Evolutionary conservation across 2,329 filamentous ascomycete species (phyloP), one percentile per base, ranked within the genome.

Genomic region (Hirsutella thompsonii): DNA sequence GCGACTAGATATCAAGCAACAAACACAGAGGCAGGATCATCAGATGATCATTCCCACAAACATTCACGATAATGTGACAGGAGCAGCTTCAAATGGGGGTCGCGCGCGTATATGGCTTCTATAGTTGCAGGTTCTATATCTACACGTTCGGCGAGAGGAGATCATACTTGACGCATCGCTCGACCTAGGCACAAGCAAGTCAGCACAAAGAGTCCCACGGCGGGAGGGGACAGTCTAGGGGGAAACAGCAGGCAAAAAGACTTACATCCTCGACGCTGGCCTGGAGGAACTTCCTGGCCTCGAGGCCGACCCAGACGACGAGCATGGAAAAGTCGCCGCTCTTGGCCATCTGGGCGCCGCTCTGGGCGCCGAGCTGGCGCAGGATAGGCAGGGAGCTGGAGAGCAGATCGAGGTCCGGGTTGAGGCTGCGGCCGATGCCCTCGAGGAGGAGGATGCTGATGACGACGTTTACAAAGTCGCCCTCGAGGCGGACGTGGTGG

Each of bases 381-480:
- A 98, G 64, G 37, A 98, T 96, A 0, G 92, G 92, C 38, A 98
- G 67, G 8, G 89, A 87, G 54, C 86, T 89, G 55, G 67, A 72
- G 48, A 98, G 81, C 11, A 98, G 68, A 62, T 98, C 92, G 37
- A 95, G 68, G 40, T 90, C 71, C 0, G 92, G 90, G 57, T 96
- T 82, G 14, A 98, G 64, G 44, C 72, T 86, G 46, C 92, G 75
- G 0, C 92, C 92, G 53, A 96, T 98, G 6, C 92, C 92, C 58
- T 98, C 92, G 2, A 98, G 70, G 2, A 98, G 70, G 28, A 98
- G 66, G 40, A 96, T 95, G 44, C 87, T 94, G 44, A 98, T 82
- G 23, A 98, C 90, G 4, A 98, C 92, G 55, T 98, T 98, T 56
- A 98, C 88, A 56, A 96, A 98, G 58, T 98, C 92, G 8, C 92